phyloP scores from a whole-genome alignment of 106 monocot species.

The Ottelia alismoides region DNA sequence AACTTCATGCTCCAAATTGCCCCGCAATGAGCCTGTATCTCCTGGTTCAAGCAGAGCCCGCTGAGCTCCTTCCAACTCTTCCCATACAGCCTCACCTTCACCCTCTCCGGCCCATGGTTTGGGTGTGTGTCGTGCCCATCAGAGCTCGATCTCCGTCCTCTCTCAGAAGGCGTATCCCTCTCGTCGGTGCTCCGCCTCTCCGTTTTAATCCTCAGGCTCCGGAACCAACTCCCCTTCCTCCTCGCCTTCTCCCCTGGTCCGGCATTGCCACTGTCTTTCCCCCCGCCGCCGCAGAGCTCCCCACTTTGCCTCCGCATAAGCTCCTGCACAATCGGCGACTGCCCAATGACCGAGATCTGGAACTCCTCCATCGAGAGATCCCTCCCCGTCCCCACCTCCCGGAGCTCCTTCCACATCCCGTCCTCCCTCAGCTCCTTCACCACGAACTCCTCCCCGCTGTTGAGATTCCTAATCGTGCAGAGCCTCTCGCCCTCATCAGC shows the following conservation, averaged over 20 bases:
- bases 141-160: conserved; percentile 50
- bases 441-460: conserved; percentile 69
- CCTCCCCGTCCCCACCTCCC: conserved; percentile 50
- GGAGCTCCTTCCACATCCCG: conserved; percentile 35
- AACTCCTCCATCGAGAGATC: conserved; percentile 78
- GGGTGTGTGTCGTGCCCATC: too few species aligned
- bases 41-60: too few species aligned
- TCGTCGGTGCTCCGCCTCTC: conserved; percentile 41
- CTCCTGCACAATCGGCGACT: conserved; percentile 72
- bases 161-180: conserved; percentile 37
- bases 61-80: conserved; percentile 47
- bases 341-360: conserved; percentile 42
- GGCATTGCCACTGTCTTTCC: conserved; percentile 4
- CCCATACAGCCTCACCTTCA: conserved; percentile 44
- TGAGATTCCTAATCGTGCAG: conserved; percentile 65
- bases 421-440: too few species aligned
- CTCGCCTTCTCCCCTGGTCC: too few species aligned
- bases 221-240: too few species aligned
- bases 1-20: conserved; percentile 48
- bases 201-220: too few species aligned
- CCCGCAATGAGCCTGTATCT: too few species aligned
- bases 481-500: not conserved
- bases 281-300: too few species aligned
- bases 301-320: too few species aligned
- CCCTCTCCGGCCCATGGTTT: conserved; percentile 29